phyloP scores from a whole-genome alignment of 495 filamentous ascomycete species.

The Delitschia confertaspora region DNA sequence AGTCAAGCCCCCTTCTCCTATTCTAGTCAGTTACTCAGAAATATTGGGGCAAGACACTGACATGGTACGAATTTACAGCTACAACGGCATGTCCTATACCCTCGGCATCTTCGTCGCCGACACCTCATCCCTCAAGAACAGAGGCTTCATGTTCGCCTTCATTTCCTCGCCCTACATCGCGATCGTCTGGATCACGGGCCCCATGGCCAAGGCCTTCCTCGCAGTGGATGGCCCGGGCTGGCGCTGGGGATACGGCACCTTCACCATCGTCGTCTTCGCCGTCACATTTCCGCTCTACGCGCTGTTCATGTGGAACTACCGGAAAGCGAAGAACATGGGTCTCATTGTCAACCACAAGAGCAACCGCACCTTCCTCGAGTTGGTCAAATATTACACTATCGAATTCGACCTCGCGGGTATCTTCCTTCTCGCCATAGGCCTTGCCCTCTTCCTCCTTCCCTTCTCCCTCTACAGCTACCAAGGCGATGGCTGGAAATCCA shows the following conservation, averaged over 20 bases:
- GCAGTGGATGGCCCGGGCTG: slow-evolving; percentile 17
- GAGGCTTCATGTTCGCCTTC: slow-evolving; percentile 24
- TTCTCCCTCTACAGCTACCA: slow-evolving; percentile 46
- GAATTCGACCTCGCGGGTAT: slow-evolving; percentile 59
- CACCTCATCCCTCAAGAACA: slow-evolving; percentile 24
- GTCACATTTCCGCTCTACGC: slow-evolving; percentile 19
- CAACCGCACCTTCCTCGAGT: slow-evolving; percentile 42
- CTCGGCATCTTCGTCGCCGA: slow-evolving; percentile 28
- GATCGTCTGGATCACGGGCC: slow-evolving; percentile 20
- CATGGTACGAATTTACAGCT: slow-evolving; percentile 5
- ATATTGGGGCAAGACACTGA: not conserved
- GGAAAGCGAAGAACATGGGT: slow-evolving; percentile 35
- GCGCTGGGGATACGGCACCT: slow-evolving; percentile 32
- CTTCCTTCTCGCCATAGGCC: slow-evolving; percentile 47
- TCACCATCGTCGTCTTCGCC: slow-evolving; percentile 27
- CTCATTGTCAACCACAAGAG: slow-evolving; percentile 38
- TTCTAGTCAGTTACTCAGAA: too few species aligned
- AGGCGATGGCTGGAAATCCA: slow-evolving; percentile 40
- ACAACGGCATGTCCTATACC: slow-evolving; percentile 22
- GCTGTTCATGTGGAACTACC: slow-evolving; percentile 23
- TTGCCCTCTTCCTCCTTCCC: slow-evolving; percentile 56
- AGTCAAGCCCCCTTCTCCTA: not conserved
- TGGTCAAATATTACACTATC: slow-evolving; percentile 45
- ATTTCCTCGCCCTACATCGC: slow-evolving; percentile 25
- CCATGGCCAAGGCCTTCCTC: slow-evolving; percentile 21